A percentile compares a stretch with the other conserved stretches of the same genome.
phyloP scores from a whole-genome alignment of 2,329 filamentous ascomycete genomes.

The Fusarium annulatum region DNA sequence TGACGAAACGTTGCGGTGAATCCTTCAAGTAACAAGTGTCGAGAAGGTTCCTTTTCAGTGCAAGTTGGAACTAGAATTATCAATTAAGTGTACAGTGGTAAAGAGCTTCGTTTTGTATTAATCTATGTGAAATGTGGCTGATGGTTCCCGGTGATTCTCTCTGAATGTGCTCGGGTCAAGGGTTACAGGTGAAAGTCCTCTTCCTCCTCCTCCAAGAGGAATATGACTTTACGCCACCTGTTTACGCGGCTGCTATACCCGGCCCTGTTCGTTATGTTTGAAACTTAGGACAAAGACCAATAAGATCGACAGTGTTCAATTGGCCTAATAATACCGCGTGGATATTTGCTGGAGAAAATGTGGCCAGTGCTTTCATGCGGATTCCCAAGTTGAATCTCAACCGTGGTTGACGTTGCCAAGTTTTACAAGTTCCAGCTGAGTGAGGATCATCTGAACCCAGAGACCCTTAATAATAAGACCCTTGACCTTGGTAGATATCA shows the following conservation, averaged over 20 bases:
- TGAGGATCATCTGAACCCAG: slow-evolving; percentile 23
- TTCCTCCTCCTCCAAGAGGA: slow-evolving; percentile 4
- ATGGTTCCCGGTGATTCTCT: slow-evolving; percentile 2
- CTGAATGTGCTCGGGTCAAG: slow-evolving; percentile 10
- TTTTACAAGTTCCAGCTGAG: neutral
- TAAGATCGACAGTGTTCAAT: slow-evolving; percentile 10
- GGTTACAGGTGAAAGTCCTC: slow-evolving; percentile 25
- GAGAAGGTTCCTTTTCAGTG: neutral
- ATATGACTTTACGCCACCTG: slow-evolving; percentile 25
- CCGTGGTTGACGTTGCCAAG: neutral
- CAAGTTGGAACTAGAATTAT: neutral
- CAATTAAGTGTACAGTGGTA: neutral
- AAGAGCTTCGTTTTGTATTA: neutral
- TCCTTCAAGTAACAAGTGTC: slow-evolving; percentile 16
- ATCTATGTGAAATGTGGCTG: slow-evolving; percentile 34
- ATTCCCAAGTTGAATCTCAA: slow-evolving; percentile 4
- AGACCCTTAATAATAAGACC: neutral
- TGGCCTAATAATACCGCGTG: slow-evolving; percentile 11
- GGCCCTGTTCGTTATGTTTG: slow-evolving; percentile 28
- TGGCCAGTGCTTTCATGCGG: slow-evolving; percentile 21
- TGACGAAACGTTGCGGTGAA: slow-evolving; percentile 19
- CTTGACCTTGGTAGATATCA: slow-evolving; percentile 3
- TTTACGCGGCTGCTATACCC: slow-evolving; percentile 24
- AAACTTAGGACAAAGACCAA: slow-evolving; percentile 12
- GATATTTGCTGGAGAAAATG: slow-evolving; percentile 3